Percentiles rank a stretch among this genome's conserved stretches.
These are phyloP conservation scores for Candida sonorensis DNA, from an alignment of 805 yeast species.

Conservation along the genomic window DNA sequence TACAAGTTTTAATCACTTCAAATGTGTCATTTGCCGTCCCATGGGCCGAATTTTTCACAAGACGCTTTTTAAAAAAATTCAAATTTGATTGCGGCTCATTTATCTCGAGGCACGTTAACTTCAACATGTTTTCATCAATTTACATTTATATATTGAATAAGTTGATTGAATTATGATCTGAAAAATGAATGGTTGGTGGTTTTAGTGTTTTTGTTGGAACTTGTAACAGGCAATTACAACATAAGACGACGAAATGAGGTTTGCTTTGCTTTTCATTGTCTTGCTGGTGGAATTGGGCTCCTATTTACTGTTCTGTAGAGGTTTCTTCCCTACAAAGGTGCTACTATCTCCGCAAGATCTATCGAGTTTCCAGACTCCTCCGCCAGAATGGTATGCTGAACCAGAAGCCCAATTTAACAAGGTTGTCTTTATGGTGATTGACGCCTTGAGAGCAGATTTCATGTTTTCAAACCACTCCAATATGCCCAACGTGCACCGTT, in stretches of 20 bases:
- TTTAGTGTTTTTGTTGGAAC: neutral
- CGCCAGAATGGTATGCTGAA: conserved; percentile 21
- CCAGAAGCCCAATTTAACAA: conserved; percentile 49
- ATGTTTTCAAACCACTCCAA: conserved; percentile 58
- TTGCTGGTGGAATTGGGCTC: conserved; percentile 41
- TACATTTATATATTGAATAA: no score
- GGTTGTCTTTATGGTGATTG: conserved; percentile 78
- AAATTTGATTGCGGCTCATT: no score
- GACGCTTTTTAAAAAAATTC: no score
- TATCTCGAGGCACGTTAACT: no score
- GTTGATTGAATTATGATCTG: no score
- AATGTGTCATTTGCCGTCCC: no score
- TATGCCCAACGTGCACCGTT: no score
- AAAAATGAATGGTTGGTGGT: no score
- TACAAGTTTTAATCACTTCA: no score
- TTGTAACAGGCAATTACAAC: neutral
- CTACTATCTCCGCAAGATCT: conserved; percentile 56
- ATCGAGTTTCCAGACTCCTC: conserved; percentile 26
- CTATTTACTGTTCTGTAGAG: conserved; percentile 59
- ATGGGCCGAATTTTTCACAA: no score
- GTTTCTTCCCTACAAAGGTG: conserved; percentile 89
- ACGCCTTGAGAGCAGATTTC: conserved; percentile 89
- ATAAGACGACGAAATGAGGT: conserved; percentile 5
- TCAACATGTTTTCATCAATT: no score
- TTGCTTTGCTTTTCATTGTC: conserved; percentile 13